phyloP scores from a whole-genome alignment of 2,329 filamentous ascomycete species.

The Amphichorda felina region DNA sequence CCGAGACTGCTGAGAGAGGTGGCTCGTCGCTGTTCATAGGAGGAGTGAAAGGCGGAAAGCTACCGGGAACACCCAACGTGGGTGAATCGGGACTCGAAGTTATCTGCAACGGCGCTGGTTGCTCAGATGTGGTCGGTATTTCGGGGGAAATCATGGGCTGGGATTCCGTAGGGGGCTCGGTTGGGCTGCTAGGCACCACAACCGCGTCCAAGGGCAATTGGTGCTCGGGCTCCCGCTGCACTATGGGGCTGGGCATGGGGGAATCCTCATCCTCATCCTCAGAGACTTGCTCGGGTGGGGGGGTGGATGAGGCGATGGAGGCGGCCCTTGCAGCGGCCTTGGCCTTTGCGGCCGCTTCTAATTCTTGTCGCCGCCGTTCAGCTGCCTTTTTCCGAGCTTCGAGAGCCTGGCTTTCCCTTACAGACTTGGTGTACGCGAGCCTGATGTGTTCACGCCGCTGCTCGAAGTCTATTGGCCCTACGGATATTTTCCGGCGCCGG shows the following conservation, averaged over 20 bases:
- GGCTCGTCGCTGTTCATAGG: constrained; percentile 29
- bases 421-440: constrained; percentile 74
- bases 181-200: no score
- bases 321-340: constrained; percentile 7
- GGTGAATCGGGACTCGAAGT: constrained; percentile 42
- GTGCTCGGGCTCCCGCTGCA: no score
- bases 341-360: constrained; percentile 32
- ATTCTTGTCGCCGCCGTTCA: constrained; percentile 37
- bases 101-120: not conserved
- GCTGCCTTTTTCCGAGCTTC: constrained; percentile 40
- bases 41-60: constrained; percentile 35
- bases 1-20: constrained; percentile 47
- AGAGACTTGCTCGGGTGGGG: not conserved
- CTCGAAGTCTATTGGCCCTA: constrained; percentile 75
- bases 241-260: no score
- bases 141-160: not conserved
- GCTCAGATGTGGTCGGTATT: not conserved
- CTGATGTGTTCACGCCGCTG: constrained; percentile 73
- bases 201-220: no score
- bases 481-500: constrained; percentile 40
- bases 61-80: constrained; percentile 53
- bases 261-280: no score
- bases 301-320: constrained; percentile 4
- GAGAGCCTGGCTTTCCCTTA: constrained; percentile 58
- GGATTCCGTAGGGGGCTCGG: no score